Base-by-base conservation (phyloP, 148 eudicot genomes). In the Agrostemma githago region DNA sequence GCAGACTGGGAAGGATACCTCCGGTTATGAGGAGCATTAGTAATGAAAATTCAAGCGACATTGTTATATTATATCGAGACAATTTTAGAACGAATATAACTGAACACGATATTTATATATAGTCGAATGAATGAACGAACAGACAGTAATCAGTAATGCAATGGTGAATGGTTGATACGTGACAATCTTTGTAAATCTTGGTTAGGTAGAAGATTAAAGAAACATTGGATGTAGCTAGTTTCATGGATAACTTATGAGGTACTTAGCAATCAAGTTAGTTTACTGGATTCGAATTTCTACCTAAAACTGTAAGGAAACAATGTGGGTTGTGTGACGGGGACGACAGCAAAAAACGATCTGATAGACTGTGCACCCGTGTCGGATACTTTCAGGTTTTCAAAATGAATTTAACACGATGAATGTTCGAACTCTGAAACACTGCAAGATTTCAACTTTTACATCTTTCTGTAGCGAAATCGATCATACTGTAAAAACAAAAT, bases 111-210 rank as follows among this genome's bases (percentile, higher is more conserved):
- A 20, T 75, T 41, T 75, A 67, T 68, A 67, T 68, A 75, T 15
- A 57, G 72, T 40, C 58, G 66, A 0, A 66, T 10, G 34, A 26
- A 26, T 26, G 34, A 26, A 26, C 34, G 34, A 26, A 26, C 34
- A 20, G 65, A 58, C 37, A 26, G 34, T 26, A n/a, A n/a, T n/a
- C n/a, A 63, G 71, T 66, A 67, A 42, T 15, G 26, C 26, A 38
- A 75, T 42, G 78, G 15, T 75, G 16, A 38, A 75, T 42, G 78
- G 15, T 75, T 75, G 61, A 53, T 70, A 15, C 61, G 51, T 53
- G 61, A 51, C 60, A 70, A 70, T 70, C 72, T 70, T 70, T 60
- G n/a, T 53, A 51, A 70, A 53, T 70, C 72, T 67, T 62, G 72
- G 62, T 37, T 75, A 68, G 72, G 66, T 58, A 20, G 56, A 74